phyloP scores from a whole-genome alignment of 768 basidiomycete species.

The Lactarius indigo region DNA sequence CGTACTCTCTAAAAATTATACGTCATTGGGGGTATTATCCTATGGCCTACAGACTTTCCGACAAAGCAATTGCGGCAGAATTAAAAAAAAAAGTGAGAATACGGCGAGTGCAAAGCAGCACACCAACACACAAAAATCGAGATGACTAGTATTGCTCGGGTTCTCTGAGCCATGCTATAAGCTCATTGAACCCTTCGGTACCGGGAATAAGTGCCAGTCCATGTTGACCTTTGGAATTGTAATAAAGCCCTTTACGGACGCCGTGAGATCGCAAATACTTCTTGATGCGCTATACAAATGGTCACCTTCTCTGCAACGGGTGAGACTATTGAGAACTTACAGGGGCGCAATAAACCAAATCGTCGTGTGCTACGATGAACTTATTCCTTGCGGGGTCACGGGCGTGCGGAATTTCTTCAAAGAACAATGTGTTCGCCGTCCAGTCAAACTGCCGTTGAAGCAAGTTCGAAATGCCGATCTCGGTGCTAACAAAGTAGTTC shows the following conservation, averaged over 20 bases:
- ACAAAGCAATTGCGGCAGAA: background rate
- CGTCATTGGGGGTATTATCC: background rate
- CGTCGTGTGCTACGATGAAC: slow-evolving; percentile 80
- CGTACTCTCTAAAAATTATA: background rate
- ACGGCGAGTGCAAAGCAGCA: background rate
- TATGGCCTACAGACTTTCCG: background rate
- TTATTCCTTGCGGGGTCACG: slow-evolving; percentile 59
- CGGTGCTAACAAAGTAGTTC: slow-evolving; percentile 84
- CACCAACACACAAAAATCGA: background rate
- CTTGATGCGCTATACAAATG: slow-evolving; percentile 53
- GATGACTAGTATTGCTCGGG: slow-evolving; percentile 7
- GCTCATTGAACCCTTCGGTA: slow-evolving; percentile 49
- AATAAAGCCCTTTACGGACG: slow-evolving; percentile 60
- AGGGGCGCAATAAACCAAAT: slow-evolving; percentile 71
- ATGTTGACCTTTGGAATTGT: slow-evolving; percentile 59
- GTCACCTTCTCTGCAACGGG: background rate
- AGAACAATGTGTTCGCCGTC: slow-evolving; percentile 86
- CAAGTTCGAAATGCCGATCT: slow-evolving; percentile 84
- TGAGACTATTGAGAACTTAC: slow-evolving; percentile 37
- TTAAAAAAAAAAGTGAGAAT: background rate
- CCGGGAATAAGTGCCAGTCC: slow-evolving; percentile 56
- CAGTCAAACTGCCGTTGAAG: slow-evolving; percentile 83
- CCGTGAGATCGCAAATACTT: slow-evolving; percentile 76
- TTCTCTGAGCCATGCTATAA: slow-evolving; percentile 59
- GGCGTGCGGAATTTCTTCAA: slow-evolving; percentile 83